A percentile compares a stretch with the other conserved stretches of the same genome.
Evolutionary conservation across 805 yeast genomes (phyloP).

Genomic region (Metschnikowia borealis): DNA sequence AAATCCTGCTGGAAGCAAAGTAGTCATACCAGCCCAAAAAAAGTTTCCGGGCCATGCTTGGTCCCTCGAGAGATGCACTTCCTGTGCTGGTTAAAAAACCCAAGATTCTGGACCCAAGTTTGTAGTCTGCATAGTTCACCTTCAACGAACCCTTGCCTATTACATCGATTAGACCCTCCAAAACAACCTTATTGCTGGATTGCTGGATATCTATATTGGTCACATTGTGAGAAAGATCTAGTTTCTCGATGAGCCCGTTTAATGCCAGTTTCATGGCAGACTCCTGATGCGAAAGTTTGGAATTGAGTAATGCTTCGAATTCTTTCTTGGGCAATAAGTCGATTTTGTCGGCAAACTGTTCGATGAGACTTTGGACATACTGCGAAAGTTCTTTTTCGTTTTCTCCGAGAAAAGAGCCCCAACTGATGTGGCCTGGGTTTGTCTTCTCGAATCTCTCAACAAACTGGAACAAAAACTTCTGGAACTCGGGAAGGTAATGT

Average conservation of each 20-base stretch:
- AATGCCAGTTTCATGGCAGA: conserved; percentile 21
- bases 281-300: conserved; percentile 23
- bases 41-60: conserved; percentile 23
- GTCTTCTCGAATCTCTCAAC: conserved; percentile 23
- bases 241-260: conserved; percentile 24
- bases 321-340: conserved; percentile 18
- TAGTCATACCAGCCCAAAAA: conserved; percentile 42
- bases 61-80: conserved; percentile 5
- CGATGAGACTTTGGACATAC: conserved; percentile 14
- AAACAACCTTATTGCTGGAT: conserved; percentile 22
- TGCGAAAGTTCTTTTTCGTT: conserved; percentile 20
- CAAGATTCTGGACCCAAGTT: conserved; percentile 34
- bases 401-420: conserved; percentile 24
- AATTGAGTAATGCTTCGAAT: conserved; percentile 22
- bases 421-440: conserved; percentile 11
- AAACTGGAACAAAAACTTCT: conserved; percentile 30
- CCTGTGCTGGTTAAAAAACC: conserved; percentile 37
- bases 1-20: conserved; percentile 20
- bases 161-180: conserved; percentile 28
- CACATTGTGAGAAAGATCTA: conserved; percentile 15
- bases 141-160: conserved; percentile 33
- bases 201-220: conserved; percentile 5
- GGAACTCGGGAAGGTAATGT: conserved; percentile 39
- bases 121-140: conserved; percentile 39
- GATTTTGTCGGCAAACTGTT: conserved; percentile 7